Evolutionary conservation across 1,139 yeast genomes (phyloP), one percentile per base, ranked within the genome.

Genomic region (Candida tetrigidarum): DNA sequence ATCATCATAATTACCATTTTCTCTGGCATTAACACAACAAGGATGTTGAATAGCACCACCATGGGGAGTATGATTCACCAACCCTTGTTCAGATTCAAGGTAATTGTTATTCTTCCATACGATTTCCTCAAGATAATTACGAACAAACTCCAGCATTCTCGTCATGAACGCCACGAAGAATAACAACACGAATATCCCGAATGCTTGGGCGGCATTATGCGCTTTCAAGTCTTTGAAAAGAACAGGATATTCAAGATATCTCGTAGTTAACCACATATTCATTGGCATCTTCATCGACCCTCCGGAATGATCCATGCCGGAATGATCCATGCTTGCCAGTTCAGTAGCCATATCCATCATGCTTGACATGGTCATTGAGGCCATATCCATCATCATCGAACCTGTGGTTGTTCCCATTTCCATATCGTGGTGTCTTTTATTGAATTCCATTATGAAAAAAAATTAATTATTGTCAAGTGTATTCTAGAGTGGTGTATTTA

Each of bases 111-210:
- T 67, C 28, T 62, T 58, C 80, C 86, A 84, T 49, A 86, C 85
- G 49, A 68, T 74, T 51, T 81, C 85, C 57, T 86, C 92, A 50
- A 86, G 60, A 57, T 85, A 86, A 55, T 81, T 75, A 49, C 81
- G 74, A 18, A 76, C 51, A 59, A 84, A 86, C 40, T 80, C 77
- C 19, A 83, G 48, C 4, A 86, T 84, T 57, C 86, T 76, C 46
- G 83, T 71, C 34, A 75, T 63, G 54, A 86, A 78, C 0, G 84
- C 84, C 11, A 80, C 67, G 28, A 76, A 74, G 55, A 86, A 78
- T 26, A 86, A 60, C 26, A 83, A 66, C 34, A 83, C 64, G 56
- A 85, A 86, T 16, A 86, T 84, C 27, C 92, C 95, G 60, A 86
- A 86, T 0, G 88, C 91, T 47, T 78, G 75, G 11, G 75, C 90